Percentiles rank a stretch among this genome's conserved stretches.
Evolutionary conservation across 2,329 filamentous ascomycete species (phyloP).

Genomic region (Xylaria polymorpha): DNA sequence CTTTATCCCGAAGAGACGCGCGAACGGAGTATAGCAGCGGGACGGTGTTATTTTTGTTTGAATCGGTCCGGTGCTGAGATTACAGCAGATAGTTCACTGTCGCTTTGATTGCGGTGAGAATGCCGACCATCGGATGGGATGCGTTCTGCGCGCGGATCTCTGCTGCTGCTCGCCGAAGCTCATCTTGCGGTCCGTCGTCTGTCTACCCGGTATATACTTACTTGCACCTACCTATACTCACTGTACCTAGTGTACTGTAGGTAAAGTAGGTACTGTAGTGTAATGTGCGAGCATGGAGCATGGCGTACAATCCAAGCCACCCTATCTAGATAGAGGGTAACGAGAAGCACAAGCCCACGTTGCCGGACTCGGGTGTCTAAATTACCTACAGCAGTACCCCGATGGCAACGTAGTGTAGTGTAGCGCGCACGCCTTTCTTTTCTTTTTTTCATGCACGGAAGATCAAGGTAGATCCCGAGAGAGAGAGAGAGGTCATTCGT

Average conservation of each 20-base stretch:
- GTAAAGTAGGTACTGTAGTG: too few species aligned
- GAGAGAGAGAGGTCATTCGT: neutral
- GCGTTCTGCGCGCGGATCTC: neutral
- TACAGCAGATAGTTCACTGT: neutral
- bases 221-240: too few species aligned
- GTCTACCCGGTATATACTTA: too few species aligned
- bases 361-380: neutral
- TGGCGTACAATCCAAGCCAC: too few species aligned
- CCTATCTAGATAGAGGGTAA: neutral
- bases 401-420: neutral
- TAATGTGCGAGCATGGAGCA: too few species aligned
- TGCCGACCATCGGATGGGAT: neutral
- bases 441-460: slow-evolving; percentile 21
- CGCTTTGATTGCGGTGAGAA: neutral
- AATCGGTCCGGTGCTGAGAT: slow-evolving; percentile 5
- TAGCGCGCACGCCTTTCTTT: neutral
- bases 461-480: slow-evolving; percentile 19
- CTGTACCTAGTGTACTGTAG: too few species aligned
- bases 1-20: neutral
- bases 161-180: neutral
- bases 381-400: neutral
- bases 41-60: too few species aligned
- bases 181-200: neutral
- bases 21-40: neutral
- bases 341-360: slow-evolving; percentile 1